Evolutionary conservation across 805 yeast genomes (phyloP).

Genomic region (Kazachstania psychrophila): DNA sequence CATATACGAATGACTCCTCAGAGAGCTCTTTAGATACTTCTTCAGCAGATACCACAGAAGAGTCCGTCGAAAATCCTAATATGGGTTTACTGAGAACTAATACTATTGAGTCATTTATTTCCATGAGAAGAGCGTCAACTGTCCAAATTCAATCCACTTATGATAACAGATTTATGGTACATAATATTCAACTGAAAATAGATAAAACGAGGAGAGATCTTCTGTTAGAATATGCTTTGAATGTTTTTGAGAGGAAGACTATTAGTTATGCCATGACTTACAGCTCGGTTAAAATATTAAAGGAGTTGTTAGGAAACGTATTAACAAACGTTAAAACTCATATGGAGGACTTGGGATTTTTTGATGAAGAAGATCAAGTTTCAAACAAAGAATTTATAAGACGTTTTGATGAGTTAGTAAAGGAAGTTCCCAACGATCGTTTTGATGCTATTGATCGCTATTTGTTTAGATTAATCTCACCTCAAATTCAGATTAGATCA

Average conservation of each 20-base stretch:
- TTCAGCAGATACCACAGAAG: conserved; percentile 6
- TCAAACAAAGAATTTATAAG: conserved; percentile 31
- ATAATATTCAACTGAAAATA: conserved; percentile 48
- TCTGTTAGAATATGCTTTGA: conserved; percentile 39
- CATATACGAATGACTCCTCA: conserved; percentile 9
- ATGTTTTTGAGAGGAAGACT: conserved; percentile 36
- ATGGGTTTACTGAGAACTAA: conserved; percentile 11
- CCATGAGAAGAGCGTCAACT: conserved; percentile 25
- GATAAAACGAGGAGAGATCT: conserved; percentile 42
- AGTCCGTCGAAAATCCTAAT: background rate
- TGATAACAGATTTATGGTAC: conserved; percentile 51
- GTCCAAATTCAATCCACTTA: conserved; percentile 30
- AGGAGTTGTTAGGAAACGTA: conserved; percentile 29
- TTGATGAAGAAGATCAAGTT: conserved; percentile 15
- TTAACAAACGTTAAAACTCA: conserved; percentile 13
- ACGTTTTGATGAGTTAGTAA: conserved; percentile 40
- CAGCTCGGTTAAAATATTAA: conserved; percentile 42
- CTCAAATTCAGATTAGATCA: conserved; percentile 51
- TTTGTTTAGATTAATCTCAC: conserved; percentile 46
- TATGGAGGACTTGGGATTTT: background rate
- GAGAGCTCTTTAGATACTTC: conserved; percentile 1
- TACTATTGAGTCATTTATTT: conserved; percentile 26
- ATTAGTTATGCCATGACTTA: conserved; percentile 39
- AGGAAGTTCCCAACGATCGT: conserved; percentile 32
- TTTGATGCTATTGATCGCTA: conserved; percentile 42